A percentile compares a stretch with the other conserved stretches of the same genome.
These are phyloP conservation scores for Meredithiella fracta DNA, from an alignment of 2,329 filamentous ascomycete genomes.

Conservation along the genomic window DNA sequence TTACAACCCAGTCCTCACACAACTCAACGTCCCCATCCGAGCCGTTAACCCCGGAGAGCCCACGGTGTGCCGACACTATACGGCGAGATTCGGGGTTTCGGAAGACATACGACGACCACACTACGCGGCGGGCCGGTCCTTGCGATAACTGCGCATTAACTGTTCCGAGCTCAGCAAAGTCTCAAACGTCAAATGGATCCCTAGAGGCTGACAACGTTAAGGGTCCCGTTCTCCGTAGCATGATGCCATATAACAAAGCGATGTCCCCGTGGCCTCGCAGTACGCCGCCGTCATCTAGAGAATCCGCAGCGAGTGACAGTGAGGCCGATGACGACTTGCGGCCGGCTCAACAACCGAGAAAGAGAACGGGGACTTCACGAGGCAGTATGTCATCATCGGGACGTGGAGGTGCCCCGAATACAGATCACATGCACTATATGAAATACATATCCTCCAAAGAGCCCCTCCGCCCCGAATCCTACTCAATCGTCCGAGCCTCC, in stretches of 20 bases:
- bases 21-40: conserved; percentile 29
- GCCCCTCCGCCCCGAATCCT: conserved; percentile 42
- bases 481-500: conserved; percentile 49
- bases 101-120: conserved; percentile 48
- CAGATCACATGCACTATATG: conserved; percentile 44
- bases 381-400: conserved; percentile 37
- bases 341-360: conserved; percentile 20
- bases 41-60: conserved; percentile 39
- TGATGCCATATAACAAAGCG: conserved; percentile 43
- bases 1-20: conserved; percentile 20
- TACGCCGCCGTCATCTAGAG: conserved; percentile 36
- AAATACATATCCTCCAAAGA: conserved; percentile 55
- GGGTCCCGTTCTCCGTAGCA: conserved; percentile 43
- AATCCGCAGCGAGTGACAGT: conserved; percentile 32
- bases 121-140: conserved; percentile 44
- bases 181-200: conserved; percentile 21
- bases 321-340: conserved; percentile 33
- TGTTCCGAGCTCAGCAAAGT: conserved; percentile 31
- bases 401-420: conserved; percentile 18
- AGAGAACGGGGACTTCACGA: conserved; percentile 27
- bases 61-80: conserved; percentile 24
- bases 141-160: conserved; percentile 56
- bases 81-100: conserved; percentile 43
- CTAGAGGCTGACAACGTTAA: conserved; percentile 21
- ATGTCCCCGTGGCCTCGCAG: conserved; percentile 25